phyloP scores from a whole-genome alignment of 2,329 filamentous ascomycete species.

The Exophiala lecanii-corni region DNA sequence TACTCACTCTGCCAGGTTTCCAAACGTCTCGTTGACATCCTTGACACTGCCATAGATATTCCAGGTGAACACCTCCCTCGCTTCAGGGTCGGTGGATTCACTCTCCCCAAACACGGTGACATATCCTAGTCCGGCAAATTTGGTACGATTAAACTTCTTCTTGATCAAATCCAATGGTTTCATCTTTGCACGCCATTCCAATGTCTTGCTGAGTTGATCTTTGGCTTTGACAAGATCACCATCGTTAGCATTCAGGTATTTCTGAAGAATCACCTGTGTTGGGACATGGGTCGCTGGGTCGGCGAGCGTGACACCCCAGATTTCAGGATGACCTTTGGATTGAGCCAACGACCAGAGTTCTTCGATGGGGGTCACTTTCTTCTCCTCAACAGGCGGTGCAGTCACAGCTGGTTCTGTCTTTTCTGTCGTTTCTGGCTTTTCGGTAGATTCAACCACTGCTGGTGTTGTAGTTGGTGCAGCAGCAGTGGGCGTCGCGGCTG shows the following conservation, averaged over 20 bases:
- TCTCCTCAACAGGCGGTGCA: slow-evolving; percentile 3
- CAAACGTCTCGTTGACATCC: slow-evolving; percentile 75
- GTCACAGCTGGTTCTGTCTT: slow-evolving; percentile 7
- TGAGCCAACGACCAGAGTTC: slow-evolving; percentile 23
- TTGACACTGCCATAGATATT: slow-evolving; percentile 90
- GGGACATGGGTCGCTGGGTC: slow-evolving; percentile 54
- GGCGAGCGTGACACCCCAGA: slow-evolving; percentile 75
- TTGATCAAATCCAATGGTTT: slow-evolving; percentile 64
- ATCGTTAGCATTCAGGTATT: slow-evolving; percentile 87
- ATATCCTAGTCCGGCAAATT: slow-evolving; percentile 76
- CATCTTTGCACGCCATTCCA: slow-evolving; percentile 76
- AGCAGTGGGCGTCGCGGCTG: slow-evolving; percentile 1
- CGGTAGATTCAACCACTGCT: too few species aligned
- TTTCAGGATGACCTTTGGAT: slow-evolving; percentile 60
- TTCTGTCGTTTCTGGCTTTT: slow-evolving; percentile 16
- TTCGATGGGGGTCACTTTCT: slow-evolving; percentile 18
- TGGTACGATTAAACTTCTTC: slow-evolving; percentile 57
- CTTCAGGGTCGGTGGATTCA: slow-evolving; percentile 34
- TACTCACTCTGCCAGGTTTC: slow-evolving; percentile 71
- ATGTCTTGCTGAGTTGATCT: slow-evolving; percentile 71
- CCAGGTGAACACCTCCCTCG: slow-evolving; percentile 70
- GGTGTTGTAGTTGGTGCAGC: slow-evolving; percentile 10
- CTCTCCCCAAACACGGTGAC: slow-evolving; percentile 59
- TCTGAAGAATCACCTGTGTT: slow-evolving; percentile 80
- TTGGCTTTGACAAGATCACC: slow-evolving; percentile 68